Conservation (phyloP, 148 eudicot genomes). For the Chenopodium formosanum region DNA sequence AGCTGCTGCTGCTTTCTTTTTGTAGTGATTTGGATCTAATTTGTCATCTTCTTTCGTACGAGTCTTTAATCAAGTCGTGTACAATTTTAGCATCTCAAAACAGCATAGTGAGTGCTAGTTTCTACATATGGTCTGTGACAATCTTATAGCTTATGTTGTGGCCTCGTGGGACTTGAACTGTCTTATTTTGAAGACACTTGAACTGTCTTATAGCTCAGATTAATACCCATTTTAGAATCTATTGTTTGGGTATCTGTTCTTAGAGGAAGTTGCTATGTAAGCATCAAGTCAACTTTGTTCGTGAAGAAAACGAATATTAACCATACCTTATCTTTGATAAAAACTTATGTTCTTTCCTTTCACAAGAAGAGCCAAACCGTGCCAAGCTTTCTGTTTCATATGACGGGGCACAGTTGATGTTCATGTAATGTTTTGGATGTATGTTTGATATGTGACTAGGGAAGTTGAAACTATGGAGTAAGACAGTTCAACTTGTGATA, state of each 20-base stretch:
- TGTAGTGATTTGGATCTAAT: background rate
- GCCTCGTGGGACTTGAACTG: background rate
- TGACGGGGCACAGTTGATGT: background rate
- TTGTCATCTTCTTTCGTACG: background rate
- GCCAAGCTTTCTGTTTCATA: background rate
- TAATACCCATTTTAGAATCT: background rate
- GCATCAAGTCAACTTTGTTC: background rate
- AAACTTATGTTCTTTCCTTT: background rate
- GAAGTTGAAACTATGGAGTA: background rate
- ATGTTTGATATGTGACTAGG: slow-evolving; percentile 1
- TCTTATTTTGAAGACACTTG: background rate
- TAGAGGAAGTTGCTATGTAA: background rate
- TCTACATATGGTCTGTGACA: background rate
- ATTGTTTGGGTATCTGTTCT: background rate
- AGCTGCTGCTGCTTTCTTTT: background rate
- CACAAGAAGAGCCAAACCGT: background rate
- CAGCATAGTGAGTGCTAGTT: background rate
- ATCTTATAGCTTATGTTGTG: background rate
- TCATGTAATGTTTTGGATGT: background rate
- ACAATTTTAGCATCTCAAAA: background rate
- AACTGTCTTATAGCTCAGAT: background rate
- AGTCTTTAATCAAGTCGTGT: background rate
- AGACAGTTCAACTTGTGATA: background rate
- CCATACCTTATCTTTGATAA: background rate
- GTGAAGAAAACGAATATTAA: background rate